These are phyloP conservation scores for Urochloa ruziziensis DNA, from an alignment of 176 grass and related monocot species.

Conservation along the genomic window DNA sequence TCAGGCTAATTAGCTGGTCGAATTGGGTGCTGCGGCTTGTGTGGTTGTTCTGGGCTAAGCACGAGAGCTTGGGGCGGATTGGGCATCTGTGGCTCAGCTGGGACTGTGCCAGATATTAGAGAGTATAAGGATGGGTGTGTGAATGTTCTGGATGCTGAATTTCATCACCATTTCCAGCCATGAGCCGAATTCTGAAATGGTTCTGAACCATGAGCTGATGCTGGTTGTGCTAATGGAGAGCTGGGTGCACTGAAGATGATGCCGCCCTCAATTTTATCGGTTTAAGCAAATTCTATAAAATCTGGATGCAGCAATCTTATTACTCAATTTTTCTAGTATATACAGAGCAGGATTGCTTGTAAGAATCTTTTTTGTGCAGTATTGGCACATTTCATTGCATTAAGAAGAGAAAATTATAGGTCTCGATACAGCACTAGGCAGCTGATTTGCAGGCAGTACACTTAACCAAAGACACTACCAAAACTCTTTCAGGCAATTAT, in stretches of 20 bases:
- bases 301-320: not conserved
- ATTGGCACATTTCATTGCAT: not conserved
- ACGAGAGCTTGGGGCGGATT: not conserved
- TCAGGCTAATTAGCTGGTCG: not conserved
- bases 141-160: not conserved
- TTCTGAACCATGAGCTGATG: not conserved
- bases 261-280: not conserved
- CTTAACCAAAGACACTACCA: not conserved
- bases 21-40: not conserved
- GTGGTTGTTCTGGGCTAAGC: not conserved
- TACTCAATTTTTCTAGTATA: not conserved
- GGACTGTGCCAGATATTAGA: not conserved
- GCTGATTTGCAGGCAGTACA: not conserved
- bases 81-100: conserved; percentile 1
- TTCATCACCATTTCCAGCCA: not conserved
- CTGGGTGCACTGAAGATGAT: not conserved
- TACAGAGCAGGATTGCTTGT: no score
- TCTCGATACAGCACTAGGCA: not conserved
- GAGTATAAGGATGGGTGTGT: not conserved
- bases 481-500: not conserved
- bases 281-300: not conserved
- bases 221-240: not conserved
- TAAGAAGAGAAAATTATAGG: not conserved
- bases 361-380: not conserved
- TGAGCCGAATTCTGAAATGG: not conserved